phyloP scores from a whole-genome alignment of 2,329 filamentous ascomycete genomes.

The Coniosporium tulheliwenetii region DNA sequence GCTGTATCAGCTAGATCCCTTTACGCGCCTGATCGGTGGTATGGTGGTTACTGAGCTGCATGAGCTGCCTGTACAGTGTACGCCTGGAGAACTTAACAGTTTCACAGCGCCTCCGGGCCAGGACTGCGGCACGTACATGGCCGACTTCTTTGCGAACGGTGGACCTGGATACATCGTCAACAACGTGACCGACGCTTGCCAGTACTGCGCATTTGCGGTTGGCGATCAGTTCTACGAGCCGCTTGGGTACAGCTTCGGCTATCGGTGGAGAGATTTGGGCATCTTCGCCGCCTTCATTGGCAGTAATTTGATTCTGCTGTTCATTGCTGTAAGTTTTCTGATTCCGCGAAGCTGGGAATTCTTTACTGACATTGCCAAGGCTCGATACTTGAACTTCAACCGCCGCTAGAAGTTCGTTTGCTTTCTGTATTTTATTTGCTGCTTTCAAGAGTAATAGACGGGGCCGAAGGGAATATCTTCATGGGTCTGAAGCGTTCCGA shows the following conservation, averaged over 20 bases:
- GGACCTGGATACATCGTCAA: conserved; percentile 56
- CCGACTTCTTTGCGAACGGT: conserved; percentile 49
- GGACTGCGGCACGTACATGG: conserved; percentile 64
- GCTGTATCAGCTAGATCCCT: conserved; percentile 72
- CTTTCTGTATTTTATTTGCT: neutral
- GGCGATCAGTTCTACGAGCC: conserved; percentile 67
- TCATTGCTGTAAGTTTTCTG: conserved; percentile 33
- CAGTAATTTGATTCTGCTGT: conserved; percentile 56
- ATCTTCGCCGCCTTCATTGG: conserved; percentile 63
- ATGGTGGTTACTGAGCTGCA: conserved; percentile 69
- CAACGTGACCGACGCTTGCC: conserved; percentile 50
- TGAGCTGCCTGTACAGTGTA: conserved; percentile 46
- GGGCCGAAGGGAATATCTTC: neutral
- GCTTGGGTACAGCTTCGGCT: conserved; percentile 48
- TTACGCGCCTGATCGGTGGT: conserved; percentile 66
- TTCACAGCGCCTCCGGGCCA: conserved; percentile 52
- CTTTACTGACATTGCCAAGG: neutral
- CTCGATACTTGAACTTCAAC: conserved; percentile 30
- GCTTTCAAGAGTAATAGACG: neutral
- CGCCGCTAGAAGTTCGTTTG: conserved; percentile 4
- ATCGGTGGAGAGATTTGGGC: conserved; percentile 70
- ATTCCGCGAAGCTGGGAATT: neutral
- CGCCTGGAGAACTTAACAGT: conserved; percentile 42
- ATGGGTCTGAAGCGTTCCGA: neutral
- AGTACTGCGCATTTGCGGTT: conserved; percentile 68